These are phyloP conservation scores for Solanum pennellii DNA, from an alignment of 257 asterid genomes.

Conservation along the genomic window DNA sequence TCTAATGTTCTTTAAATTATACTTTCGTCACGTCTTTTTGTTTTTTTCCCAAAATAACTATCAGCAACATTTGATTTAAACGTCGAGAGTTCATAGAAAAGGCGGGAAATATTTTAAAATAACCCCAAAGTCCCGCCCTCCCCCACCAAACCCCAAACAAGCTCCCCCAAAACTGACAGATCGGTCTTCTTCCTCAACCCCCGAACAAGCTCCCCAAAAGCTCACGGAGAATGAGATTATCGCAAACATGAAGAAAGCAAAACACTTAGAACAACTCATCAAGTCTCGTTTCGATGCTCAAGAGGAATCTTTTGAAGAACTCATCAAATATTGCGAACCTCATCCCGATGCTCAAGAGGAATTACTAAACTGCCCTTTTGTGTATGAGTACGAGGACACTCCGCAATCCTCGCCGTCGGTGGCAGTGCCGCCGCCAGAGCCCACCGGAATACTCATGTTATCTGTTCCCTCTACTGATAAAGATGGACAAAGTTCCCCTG, in stretches of 20 bases:
- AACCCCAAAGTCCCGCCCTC: too few species aligned
- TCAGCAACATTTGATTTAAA: too few species aligned
- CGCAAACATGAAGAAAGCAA: neutral
- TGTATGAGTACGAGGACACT: constrained; percentile 17
- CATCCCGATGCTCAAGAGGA: constrained; percentile 18
- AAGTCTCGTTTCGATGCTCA: too few species aligned
- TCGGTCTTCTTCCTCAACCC: neutral
- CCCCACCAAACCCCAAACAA: too few species aligned
- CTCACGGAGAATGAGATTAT: neutral
- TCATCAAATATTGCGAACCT: constrained; percentile 6
- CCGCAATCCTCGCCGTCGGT: neutral
- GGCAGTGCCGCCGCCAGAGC: constrained; percentile 4
- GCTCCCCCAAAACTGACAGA: too few species aligned
- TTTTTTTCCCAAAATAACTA: too few species aligned
- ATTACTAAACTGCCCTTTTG: constrained; percentile 14
- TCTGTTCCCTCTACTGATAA: constrained; percentile 14
- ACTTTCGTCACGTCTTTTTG: too few species aligned
- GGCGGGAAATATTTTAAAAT: too few species aligned
- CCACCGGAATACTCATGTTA: constrained; percentile 17
- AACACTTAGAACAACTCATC: neutral
- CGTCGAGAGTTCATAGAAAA: too few species aligned
- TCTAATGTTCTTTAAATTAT: too few species aligned
- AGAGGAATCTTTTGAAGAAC: neutral
- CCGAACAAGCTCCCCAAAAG: neutral
- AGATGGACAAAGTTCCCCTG: neutral